These are phyloP conservation scores for Macaranga tanarius DNA, from an alignment of 441 rosid genomes.

Conservation along the genomic window DNA sequence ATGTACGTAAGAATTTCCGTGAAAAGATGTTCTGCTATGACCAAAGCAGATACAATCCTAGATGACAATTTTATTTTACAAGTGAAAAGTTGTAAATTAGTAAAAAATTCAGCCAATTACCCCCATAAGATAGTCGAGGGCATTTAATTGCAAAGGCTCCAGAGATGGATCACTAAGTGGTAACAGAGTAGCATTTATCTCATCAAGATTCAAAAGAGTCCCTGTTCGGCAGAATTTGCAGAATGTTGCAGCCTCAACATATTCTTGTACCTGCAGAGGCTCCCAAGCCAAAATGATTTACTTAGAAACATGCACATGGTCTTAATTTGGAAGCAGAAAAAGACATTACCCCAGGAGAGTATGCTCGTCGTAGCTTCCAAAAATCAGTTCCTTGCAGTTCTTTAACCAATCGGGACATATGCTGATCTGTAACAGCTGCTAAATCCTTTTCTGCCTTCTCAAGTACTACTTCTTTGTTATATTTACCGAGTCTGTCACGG, in stretches of 20 bases:
- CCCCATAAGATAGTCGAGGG: conserved; percentile 89
- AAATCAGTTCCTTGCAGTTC: conserved; percentile 87
- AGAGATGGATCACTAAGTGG: conserved; percentile 63
- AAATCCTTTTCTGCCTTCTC: conserved; percentile 85
- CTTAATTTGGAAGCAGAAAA: conserved; percentile 15
- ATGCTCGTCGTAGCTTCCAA: conserved; percentile 91
- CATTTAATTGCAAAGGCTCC: conserved; percentile 76
- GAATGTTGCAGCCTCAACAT: conserved; percentile 91
- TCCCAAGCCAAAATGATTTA: conserved; percentile 13
- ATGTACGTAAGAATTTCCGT: neutral
- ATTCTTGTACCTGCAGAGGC: conserved; percentile 77
- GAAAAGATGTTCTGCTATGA: neutral
- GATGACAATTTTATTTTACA: neutral
- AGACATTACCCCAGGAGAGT: conserved; percentile 76
- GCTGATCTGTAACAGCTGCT: conserved; percentile 54
- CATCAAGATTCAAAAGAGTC: conserved; percentile 65
- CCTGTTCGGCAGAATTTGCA: conserved; percentile 76
- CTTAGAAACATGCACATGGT: conserved; percentile 10
- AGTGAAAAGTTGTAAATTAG: conserved; percentile 6
- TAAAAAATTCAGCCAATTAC: conserved; percentile 37
- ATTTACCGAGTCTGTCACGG: conserved; percentile 57
- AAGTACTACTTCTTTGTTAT: conserved; percentile 70
- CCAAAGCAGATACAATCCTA: neutral
- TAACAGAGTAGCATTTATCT: conserved; percentile 61
- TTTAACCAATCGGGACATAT: conserved; percentile 63